phyloP scores from a whole-genome alignment of 352 stramenopile genomes.

The Aphanomyces cochlioides region DNA sequence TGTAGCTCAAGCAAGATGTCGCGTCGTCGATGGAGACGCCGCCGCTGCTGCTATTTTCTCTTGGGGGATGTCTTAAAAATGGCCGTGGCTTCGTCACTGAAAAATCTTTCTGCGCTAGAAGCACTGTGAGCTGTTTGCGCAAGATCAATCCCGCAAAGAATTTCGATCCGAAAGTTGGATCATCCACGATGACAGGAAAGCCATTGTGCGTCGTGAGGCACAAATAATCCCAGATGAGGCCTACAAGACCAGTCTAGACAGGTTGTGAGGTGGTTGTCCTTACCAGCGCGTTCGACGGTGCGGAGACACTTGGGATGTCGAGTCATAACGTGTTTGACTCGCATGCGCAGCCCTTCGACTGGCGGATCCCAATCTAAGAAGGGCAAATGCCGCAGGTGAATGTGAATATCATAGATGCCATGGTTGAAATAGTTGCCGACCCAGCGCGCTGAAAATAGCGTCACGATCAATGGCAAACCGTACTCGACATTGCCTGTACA shows the following conservation, averaged over 20 bases:
- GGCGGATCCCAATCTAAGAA: slow-evolving; percentile 80
- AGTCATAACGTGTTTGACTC: slow-evolving; percentile 93
- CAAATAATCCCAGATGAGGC: slow-evolving; percentile 93
- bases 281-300: slow-evolving; percentile 84
- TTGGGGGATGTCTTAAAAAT: slow-evolving; percentile 55
- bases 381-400: slow-evolving; percentile 86
- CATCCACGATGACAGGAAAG: slow-evolving; percentile 83
- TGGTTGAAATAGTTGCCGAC: slow-evolving; percentile 99
- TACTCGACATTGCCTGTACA: slow-evolving; percentile 92
- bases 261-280: no score
- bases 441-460: slow-evolving; percentile 94
- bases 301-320: slow-evolving; percentile 91
- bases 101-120: slow-evolving; percentile 69
- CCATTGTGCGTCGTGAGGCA: slow-evolving; percentile 80
- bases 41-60: not conserved
- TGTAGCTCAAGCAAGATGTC: slow-evolving; percentile 66
- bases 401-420: slow-evolving; percentile 99
- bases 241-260: slow-evolving; percentile 37
- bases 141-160: slow-evolving; percentile 82
- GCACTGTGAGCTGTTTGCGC: slow-evolving; percentile 74
- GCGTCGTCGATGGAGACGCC: slow-evolving; percentile 46
- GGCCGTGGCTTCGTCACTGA: slow-evolving; percentile 60
- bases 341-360: slow-evolving; percentile 57
- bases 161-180: slow-evolving; percentile 73
- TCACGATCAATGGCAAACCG: slow-evolving; percentile 96